Conservation (phyloP, 2,329 filamentous ascomycete species). For the Colletotrichum sublineola region DNA sequence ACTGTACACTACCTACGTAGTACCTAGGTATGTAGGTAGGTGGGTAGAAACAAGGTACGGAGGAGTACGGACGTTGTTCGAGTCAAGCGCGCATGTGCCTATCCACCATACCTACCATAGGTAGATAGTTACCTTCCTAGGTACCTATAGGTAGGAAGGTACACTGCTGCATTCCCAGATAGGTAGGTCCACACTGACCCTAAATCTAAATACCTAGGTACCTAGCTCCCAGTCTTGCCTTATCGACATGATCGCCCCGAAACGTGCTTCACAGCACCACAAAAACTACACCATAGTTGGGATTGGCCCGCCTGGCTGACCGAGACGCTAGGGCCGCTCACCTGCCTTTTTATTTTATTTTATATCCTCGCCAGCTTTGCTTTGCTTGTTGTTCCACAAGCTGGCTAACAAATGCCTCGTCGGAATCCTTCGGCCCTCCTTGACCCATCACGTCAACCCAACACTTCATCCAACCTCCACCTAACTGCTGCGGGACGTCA, state of each 20-base stretch:
- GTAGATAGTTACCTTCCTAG: neutral
- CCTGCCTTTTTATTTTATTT: neutral
- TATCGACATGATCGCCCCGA: neutral
- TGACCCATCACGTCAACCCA: slow-evolving; percentile 21
- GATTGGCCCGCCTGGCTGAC: slow-evolving; percentile 7
- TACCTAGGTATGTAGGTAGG: neutral
- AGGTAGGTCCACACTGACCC: too few relatives aligned
- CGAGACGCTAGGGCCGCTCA: slow-evolving; percentile 10
- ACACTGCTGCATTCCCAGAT: neutral
- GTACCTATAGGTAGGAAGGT: too few relatives aligned
- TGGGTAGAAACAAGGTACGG: neutral
- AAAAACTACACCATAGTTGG: neutral
- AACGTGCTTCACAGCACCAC: neutral
- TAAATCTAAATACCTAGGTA: too few relatives aligned
- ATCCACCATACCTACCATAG: neutral
- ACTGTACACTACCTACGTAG: neutral
- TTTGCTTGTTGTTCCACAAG: slow-evolving; percentile 15
- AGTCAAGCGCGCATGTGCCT: neutral
- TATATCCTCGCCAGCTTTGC: neutral
- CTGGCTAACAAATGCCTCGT: slow-evolving; percentile 22
- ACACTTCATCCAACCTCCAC: slow-evolving; percentile 28
- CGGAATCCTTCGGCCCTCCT: slow-evolving; percentile 32
- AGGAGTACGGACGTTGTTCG: neutral
- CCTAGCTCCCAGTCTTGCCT: neutral
- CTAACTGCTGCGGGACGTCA: slow-evolving; percentile 7